Evolutionary conservation across 2,329 filamentous ascomycete genomes (phyloP).

Genomic region (Claviceps arundinis): DNA sequence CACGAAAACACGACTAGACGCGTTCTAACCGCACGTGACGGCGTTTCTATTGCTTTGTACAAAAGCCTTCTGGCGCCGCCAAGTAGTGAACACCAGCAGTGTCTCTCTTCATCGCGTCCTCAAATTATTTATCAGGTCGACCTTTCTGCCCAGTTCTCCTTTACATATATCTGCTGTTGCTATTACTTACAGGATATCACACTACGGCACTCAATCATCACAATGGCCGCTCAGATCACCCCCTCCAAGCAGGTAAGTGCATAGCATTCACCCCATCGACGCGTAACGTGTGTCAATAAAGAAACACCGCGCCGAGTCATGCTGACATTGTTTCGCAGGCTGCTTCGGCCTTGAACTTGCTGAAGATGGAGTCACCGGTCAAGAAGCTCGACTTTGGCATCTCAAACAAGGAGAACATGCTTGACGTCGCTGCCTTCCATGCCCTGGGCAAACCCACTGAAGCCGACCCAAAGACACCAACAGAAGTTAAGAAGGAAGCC

Average conservation of each 20-base stretch:
- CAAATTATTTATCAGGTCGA: slow-evolving; percentile 10
- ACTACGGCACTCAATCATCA: slow-evolving; percentile 9
- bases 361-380: slow-evolving; percentile 85
- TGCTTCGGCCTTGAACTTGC: slow-evolving; percentile 70
- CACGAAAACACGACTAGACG: slow-evolving; percentile 20
- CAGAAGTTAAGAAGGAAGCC: slow-evolving; percentile 25
- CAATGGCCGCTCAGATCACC: slow-evolving; percentile 65
- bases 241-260: slow-evolving; percentile 44
- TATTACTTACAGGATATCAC: slow-evolving; percentile 7
- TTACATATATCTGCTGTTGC: slow-evolving; percentile 8
- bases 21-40: slow-evolving; percentile 25
- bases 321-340: slow-evolving; percentile 44
- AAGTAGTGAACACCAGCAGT: slow-evolving; percentile 7
- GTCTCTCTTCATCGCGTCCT: slow-evolving; percentile 18
- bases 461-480: slow-evolving; percentile 44
- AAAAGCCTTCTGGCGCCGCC: slow-evolving; percentile 24
- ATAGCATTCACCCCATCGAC: neutral
- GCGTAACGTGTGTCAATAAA: neutral
- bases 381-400: slow-evolving; percentile 77
- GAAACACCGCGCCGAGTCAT: neutral
- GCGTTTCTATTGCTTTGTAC: slow-evolving; percentile 20
- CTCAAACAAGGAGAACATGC: slow-evolving; percentile 71
- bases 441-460: slow-evolving; percentile 43
- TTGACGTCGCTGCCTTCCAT: slow-evolving; percentile 36
- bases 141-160: slow-evolving; percentile 10